A percentile compares a stretch with the other conserved stretches of the same genome.
Conservation (phyloP, 345 rosid species). For the Arabidopsis arenosa region DNA sequence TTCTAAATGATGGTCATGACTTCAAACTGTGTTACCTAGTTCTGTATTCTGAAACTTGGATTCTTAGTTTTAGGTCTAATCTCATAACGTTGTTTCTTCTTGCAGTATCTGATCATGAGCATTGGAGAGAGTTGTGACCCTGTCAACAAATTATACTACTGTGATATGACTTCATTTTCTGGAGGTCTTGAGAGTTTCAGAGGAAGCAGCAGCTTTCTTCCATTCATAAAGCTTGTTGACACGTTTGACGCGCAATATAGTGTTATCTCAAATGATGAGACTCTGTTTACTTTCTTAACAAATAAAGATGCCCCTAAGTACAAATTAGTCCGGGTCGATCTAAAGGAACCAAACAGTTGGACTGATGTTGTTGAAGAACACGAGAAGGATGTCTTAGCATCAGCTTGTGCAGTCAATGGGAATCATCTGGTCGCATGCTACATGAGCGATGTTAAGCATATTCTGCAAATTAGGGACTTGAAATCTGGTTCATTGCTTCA, state of each 20-base stretch:
- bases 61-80: neutral
- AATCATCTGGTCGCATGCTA: constrained; percentile 76
- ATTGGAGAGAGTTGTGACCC: constrained; percentile 74
- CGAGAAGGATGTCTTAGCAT: constrained; percentile 79
- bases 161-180: constrained; percentile 65
- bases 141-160: constrained; percentile 83
- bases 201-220: constrained; percentile 60
- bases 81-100: constrained; percentile 27
- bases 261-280: constrained; percentile 75
- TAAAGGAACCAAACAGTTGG: constrained; percentile 78
- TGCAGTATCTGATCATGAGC: constrained; percentile 75
- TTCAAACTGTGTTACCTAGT: neutral
- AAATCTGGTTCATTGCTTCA: constrained; percentile 79
- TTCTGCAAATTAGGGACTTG: constrained; percentile 81
- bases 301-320: constrained; percentile 87
- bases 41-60: neutral
- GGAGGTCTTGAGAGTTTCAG: constrained; percentile 73
- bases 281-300: constrained; percentile 74
- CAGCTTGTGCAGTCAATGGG: constrained; percentile 68
- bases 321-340: constrained; percentile 82
- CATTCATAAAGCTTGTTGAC: constrained; percentile 80
- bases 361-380: constrained; percentile 73
- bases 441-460: constrained; percentile 85
- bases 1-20: neutral
- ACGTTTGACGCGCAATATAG: constrained; percentile 68